Conservation (phyloP, 352 stramenopile species). For the Pythium aphanidermatum region DNA sequence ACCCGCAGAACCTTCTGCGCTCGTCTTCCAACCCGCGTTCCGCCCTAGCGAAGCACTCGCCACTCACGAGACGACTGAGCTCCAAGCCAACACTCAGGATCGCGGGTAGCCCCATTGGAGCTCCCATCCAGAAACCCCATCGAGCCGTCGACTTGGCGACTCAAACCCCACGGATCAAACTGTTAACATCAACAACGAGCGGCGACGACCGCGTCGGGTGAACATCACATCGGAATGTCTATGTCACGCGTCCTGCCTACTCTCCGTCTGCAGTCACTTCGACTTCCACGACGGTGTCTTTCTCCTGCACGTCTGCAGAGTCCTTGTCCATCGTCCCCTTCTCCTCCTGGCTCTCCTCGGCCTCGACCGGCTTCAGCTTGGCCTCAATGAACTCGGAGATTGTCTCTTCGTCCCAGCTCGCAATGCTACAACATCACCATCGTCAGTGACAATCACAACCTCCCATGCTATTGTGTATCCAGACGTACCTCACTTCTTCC, state of each 20-base stretch:
- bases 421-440: constrained; percentile 32
- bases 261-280: constrained; percentile 11
- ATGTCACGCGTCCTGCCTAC: background rate
- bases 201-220: constrained; percentile 9
- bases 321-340: constrained; percentile 3
- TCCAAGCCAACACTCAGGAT: constrained; percentile 2
- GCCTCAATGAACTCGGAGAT: constrained; percentile 66
- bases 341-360: constrained; percentile 3
- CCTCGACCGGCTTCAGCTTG: constrained; percentile 35
- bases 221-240: background rate
- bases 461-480: background rate
- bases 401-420: constrained; percentile 65
- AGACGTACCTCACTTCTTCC: constrained; percentile 57
- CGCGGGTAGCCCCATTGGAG: background rate
- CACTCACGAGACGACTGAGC: constrained; percentile 29
- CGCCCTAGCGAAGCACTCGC: constrained; percentile 8
- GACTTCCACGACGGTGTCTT: constrained; percentile 11
- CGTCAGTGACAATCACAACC: background rate
- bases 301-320: background rate
- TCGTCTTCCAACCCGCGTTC: background rate
- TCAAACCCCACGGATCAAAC: constrained; percentile 20
- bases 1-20: background rate
- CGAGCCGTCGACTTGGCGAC: constrained; percentile 35
- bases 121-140: constrained; percentile 49
- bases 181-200: background rate